Conservation (phyloP, 1,284 basidiomycete genomes). For the Athelia sp. region DNA sequence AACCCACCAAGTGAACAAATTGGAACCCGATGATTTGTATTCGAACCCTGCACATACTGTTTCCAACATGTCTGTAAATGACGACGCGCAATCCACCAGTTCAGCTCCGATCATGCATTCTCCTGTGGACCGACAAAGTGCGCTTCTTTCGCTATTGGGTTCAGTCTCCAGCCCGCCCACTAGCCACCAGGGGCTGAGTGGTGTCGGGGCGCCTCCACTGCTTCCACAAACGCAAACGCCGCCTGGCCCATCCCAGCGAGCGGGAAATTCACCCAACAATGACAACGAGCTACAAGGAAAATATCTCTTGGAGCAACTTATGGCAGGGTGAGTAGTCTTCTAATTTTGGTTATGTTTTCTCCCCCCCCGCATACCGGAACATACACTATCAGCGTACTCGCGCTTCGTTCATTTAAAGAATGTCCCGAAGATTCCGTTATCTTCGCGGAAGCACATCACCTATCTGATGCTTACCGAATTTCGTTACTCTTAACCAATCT, state of each 20-base stretch:
- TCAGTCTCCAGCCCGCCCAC: constrained; percentile 30
- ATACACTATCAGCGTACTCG: neutral
- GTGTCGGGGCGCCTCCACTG: constrained; percentile 11
- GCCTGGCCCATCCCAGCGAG: constrained; percentile 57
- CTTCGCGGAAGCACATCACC: neutral
- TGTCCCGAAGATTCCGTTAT: neutral
- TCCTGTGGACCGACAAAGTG: constrained; percentile 62
- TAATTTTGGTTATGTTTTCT: constrained; percentile 7
- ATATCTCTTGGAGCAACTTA: constrained; percentile 70
- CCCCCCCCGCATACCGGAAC: neutral
- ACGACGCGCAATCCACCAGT: constrained; percentile 40
- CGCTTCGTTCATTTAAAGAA: neutral
- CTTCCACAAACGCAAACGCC: constrained; percentile 64
- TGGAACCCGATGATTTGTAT: constrained; percentile 23
- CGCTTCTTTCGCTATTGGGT: constrained; percentile 64
- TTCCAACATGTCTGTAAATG: constrained; percentile 45
- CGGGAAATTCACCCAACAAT: constrained; percentile 44
- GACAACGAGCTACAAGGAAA: constrained; percentile 66
- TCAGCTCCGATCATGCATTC: constrained; percentile 35
- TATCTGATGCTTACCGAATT: constrained; percentile 4
- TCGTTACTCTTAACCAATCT: constrained; percentile 3
- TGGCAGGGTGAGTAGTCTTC: constrained; percentile 59
- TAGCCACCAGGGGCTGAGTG: constrained; percentile 5
- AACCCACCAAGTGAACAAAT: constrained; percentile 23
- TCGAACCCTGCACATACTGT: constrained; percentile 48